Percentiles rank a stretch among this genome's conserved stretches.
Evolutionary conservation across 2,329 filamentous ascomycete species (phyloP).

Genomic region (Pyrenochaeta sp.): DNA sequence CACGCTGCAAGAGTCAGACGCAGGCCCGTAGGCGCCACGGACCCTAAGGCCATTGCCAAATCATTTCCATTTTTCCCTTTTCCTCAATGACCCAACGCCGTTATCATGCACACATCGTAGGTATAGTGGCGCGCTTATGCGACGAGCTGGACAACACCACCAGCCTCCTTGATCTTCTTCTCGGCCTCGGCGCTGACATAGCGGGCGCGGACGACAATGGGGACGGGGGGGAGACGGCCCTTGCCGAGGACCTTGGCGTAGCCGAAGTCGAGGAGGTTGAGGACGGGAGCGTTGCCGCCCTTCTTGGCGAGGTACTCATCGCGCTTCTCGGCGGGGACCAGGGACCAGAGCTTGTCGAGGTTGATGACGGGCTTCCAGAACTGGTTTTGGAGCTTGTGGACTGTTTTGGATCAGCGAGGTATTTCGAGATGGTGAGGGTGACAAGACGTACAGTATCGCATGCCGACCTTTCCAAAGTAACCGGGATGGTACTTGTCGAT

Average conservation of each 20-base stretch:
- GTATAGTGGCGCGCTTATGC: conserved; percentile 78
- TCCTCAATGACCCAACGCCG: conserved; percentile 35
- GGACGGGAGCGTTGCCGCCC: conserved; percentile 92
- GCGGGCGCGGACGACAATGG: conserved; percentile 91
- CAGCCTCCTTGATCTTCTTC: conserved; percentile 98
- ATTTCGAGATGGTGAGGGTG: conserved; percentile 56
- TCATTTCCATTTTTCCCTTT: too few relatives aligned
- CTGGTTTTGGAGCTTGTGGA: conserved; percentile 95
- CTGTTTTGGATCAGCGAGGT: conserved; percentile 4
- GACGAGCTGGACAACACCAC: conserved; percentile 94
- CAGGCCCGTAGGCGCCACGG: conserved; percentile 31
- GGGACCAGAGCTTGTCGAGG: conserved; percentile 98
- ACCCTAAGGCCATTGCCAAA: conserved; percentile 36
- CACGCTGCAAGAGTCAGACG: conserved; percentile 51
- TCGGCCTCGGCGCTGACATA: conserved; percentile 97
- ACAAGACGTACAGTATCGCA: conserved; percentile 26
- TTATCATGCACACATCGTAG: conserved; percentile 29
- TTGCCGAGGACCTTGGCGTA: conserved; percentile 99
- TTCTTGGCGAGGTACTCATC: conserved; percentile 88
- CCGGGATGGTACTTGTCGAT: conserved; percentile 94
- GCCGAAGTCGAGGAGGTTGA: conserved; percentile 95
- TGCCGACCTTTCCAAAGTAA: conserved; percentile 99
- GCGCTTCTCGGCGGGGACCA: conserved; percentile 91
- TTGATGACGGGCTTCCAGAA: conserved; percentile 99
- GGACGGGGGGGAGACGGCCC: conserved; percentile 91